Evolutionary conservation across 495 filamentous ascomycete species (phyloP), one percentile per base, ranked within the genome.

Genomic region (Staphylotrichum tortipilum): DNA sequence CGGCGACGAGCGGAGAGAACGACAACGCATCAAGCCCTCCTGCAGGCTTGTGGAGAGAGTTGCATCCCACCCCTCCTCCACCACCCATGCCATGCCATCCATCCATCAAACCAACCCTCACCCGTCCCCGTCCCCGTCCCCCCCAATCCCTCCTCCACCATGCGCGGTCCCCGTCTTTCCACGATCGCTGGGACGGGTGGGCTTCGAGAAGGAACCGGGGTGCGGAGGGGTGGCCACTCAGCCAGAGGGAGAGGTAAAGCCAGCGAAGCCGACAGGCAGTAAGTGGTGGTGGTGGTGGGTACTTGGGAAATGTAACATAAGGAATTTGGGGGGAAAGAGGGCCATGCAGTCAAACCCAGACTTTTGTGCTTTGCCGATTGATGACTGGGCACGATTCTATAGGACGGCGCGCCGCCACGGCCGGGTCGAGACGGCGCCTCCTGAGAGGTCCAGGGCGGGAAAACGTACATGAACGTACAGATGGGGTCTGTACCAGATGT

Each of bases 361-460:
- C 53, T 48, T 63, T 57, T 45, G 60, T n/a, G n/a, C n/a, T n/a
- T 50, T 53, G 60, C 56, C 59, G 50, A 56, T 56, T 63, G 64
- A 67, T 67, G 64, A 67, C 62, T 59, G 62, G 64, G 62, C 64
- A 67, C 54, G 54, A 61, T 63, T 55, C 50, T 53, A 67, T 67
- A 67, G 64, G 64, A 54, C 50, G 47, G 42, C 42, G n/a, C n/a
- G 48, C 35, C 49, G 50, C 58, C 58, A 57, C 58, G 53, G 51
- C 56, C 61, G 56, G 54, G 38, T 45, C 52, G 54, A 36, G 44
- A 54, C 7, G 50, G 52, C 49, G 56, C 47, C 46, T 42, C 49
- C 55, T 63, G 62, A 63, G 55, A 61, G 60, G 56, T 47, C 60
- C 52, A 63, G 39, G 46, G 37, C 44, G 44, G n/a, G 40, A 43